These are phyloP conservation scores for Hortaea sp. DNA, from an alignment of 2,329 filamentous ascomycete genomes.

Conservation along the genomic window DNA sequence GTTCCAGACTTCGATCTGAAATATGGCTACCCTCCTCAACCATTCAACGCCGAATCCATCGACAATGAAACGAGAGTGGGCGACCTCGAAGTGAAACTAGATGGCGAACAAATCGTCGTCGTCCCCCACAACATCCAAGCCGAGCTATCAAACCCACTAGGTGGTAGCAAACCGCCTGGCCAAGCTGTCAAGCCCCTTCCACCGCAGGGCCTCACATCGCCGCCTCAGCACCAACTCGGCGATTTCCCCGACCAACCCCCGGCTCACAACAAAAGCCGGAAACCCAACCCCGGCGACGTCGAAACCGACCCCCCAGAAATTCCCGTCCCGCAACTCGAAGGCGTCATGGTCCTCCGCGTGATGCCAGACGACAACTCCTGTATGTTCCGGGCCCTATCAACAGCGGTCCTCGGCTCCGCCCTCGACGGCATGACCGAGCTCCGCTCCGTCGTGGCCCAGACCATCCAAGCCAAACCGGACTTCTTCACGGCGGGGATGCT, in stretches of 20 bases:
- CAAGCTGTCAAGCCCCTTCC: conserved; percentile 17
- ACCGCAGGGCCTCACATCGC: conserved; percentile 8
- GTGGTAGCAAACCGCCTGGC: conserved; percentile 12
- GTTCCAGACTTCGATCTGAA: conserved; percentile 64
- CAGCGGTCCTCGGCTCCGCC: conserved; percentile 56
- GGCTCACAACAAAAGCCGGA: conserved; percentile 28
- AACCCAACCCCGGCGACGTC: conserved; percentile 33
- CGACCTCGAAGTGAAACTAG: conserved; percentile 51
- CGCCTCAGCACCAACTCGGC: conserved; percentile 17
- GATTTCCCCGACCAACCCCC: conserved; percentile 21
- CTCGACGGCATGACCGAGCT: conserved; percentile 62
- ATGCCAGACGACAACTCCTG: conserved; percentile 97
- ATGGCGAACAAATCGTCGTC: conserved; percentile 61
- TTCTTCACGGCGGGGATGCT: conserved; percentile 69
- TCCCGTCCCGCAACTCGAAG: conserved; percentile 44
- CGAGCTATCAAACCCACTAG: conserved; percentile 24
- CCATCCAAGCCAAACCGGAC: conserved; percentile 63
- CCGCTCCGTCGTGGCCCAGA: conserved; percentile 65
- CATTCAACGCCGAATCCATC: conserved; percentile 50
- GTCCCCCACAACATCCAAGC: conserved; percentile 35
- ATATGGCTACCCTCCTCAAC: conserved; percentile 71
- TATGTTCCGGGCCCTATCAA: conserved; percentile 81
- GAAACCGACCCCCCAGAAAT: conserved; percentile 54
- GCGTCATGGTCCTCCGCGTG: conserved; percentile 64
- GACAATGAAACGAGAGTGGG: conserved; percentile 40